Conservation (phyloP, 441 rosid genomes). For the Populus trichocarpa region DNA sequence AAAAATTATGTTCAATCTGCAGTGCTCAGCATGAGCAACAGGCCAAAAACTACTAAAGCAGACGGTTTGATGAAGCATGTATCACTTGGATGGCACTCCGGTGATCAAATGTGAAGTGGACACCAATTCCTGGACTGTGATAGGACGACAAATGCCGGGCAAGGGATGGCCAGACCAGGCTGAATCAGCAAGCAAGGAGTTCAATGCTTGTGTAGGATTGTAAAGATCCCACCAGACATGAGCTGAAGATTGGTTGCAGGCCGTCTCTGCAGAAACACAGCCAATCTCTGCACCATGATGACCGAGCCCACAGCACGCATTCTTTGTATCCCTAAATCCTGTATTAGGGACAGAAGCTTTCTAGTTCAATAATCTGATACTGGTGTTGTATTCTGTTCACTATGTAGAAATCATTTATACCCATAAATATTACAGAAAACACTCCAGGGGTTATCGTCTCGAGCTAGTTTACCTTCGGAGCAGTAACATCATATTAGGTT, state of each 20-base stretch:
- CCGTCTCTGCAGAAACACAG: slow-evolving; percentile 52
- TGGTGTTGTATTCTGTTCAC: not conserved
- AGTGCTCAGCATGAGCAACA: no score
- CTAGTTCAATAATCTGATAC: not conserved
- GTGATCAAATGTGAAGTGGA: slow-evolving; percentile 11
- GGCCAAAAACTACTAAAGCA: not conserved
- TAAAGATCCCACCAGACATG: slow-evolving; percentile 73
- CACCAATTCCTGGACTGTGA: slow-evolving; percentile 31
- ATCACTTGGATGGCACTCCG: not conserved
- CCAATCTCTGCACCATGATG: slow-evolving; percentile 38
- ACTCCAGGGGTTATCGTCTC: not conserved
- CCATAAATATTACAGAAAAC: not conserved
- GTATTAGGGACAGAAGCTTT: slow-evolving; percentile 4
- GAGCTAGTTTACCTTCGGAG: not conserved
- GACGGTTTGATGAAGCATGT: not conserved
- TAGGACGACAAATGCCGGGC: slow-evolving; percentile 40
- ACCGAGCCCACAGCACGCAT: slow-evolving; percentile 61
- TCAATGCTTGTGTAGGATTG: slow-evolving; percentile 50
- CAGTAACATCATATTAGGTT: not conserved
- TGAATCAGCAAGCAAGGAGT: slow-evolving; percentile 49
- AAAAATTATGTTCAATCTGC: not conserved
- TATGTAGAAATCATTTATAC: not conserved
- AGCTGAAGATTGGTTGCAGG: slow-evolving; percentile 39
- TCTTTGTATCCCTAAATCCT: slow-evolving; percentile 44
- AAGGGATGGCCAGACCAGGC: slow-evolving; percentile 45